Conservation (phyloP, 192 early-diverging fungal species). For the Ambispora gerdemannii region DNA sequence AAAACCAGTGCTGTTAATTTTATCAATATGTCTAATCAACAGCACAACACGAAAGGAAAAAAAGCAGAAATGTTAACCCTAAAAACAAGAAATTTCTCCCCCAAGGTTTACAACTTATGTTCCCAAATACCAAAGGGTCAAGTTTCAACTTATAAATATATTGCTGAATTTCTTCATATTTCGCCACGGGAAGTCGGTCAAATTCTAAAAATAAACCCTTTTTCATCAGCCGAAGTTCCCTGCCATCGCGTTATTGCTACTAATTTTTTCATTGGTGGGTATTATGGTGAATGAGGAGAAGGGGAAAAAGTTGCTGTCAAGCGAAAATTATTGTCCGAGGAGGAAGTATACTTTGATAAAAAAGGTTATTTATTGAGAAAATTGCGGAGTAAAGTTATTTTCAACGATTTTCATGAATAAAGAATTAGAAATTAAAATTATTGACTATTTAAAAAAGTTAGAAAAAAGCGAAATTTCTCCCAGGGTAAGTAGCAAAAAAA, state of each 20-base stretch:
- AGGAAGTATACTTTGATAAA: slow-evolving; percentile 57
- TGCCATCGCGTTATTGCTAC: slow-evolving; percentile 65
- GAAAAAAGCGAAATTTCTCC: slow-evolving; percentile 16
- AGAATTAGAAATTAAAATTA: slow-evolving; percentile 19
- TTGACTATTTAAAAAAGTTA: slow-evolving; percentile 22
- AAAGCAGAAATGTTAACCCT: background rate
- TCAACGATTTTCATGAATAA: slow-evolving; percentile 45
- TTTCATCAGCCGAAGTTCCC: slow-evolving; percentile 57
- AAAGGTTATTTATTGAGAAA: slow-evolving; percentile 41
- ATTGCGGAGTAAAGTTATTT: slow-evolving; percentile 44
- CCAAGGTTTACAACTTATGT: slow-evolving; percentile 11
- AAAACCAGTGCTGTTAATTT: too few species aligned
- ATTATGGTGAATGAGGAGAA: slow-evolving; percentile 51
- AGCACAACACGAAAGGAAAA: background rate
- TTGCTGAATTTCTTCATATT: slow-evolving; percentile 53
- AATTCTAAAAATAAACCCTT: slow-evolving; percentile 58
- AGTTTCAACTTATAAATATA: slow-evolving; percentile 60
- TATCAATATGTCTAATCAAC: too few species aligned
- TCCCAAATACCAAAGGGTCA: slow-evolving; percentile 39
- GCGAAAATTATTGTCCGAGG: slow-evolving; percentile 55
- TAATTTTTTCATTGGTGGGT: slow-evolving; percentile 62
- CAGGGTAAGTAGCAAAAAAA: slow-evolving; percentile 10
- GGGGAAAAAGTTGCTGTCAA: slow-evolving; percentile 56
- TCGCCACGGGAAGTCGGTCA: slow-evolving; percentile 59
- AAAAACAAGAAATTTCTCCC: slow-evolving; percentile 8